Conservation (phyloP, 2,329 filamentous ascomycete genomes). For the Fusarium oxysporum region DNA sequence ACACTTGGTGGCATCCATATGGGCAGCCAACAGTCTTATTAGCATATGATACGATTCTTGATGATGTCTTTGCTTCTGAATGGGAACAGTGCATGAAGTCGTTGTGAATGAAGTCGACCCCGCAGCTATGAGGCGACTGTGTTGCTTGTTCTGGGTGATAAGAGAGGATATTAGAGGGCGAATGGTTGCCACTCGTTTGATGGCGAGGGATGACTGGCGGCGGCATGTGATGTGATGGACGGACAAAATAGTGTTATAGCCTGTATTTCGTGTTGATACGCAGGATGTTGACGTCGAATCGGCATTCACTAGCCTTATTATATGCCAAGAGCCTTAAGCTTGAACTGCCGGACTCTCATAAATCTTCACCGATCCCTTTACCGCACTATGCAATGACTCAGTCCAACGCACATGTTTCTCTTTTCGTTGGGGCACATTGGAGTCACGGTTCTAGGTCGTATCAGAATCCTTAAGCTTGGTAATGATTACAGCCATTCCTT, state of each 20-base stretch:
- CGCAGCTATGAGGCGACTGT: background rate
- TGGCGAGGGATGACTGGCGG: too few relatives aligned
- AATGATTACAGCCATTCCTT: background rate
- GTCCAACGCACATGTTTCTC: rapidly evolving
- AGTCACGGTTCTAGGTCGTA: background rate
- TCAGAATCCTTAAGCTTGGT: background rate
- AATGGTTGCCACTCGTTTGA: background rate
- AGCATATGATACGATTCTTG: background rate
- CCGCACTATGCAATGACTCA: rapidly evolving
- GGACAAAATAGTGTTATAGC: background rate
- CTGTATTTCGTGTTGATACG: background rate
- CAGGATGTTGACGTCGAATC: rapidly evolving
- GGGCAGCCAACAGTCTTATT: background rate
- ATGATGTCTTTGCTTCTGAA: background rate
- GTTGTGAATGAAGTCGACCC: background rate
- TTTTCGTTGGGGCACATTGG: too few relatives aligned
- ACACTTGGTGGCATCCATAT: too few relatives aligned
- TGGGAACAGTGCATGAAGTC: background rate
- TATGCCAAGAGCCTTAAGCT: rapidly evolving
- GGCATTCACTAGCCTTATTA: rapidly evolving
- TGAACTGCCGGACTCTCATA: background rate
- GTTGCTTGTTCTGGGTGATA: background rate
- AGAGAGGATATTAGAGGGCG: background rate
- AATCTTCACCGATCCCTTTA: too few relatives aligned
- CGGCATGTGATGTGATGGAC: background rate